A percentile compares a stretch with the other conserved stretches of the same genome.
Evolutionary conservation across 2,329 filamentous ascomycete genomes (phyloP).

Genomic region (Arthroderma sp.): DNA sequence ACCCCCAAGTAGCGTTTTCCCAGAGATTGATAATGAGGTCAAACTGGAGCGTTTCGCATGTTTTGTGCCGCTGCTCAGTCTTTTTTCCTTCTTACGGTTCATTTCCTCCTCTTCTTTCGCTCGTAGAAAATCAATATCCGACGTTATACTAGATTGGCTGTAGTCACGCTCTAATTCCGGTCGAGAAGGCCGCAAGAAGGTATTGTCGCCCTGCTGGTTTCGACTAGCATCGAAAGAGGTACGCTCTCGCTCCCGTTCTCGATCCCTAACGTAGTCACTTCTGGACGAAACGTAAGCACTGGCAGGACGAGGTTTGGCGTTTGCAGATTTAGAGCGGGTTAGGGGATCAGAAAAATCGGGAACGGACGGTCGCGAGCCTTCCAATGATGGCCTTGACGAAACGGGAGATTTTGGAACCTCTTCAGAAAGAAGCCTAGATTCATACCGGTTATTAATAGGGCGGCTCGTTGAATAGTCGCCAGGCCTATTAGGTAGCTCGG

Average conservation of each 20-base stretch:
- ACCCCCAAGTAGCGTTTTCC: conserved; percentile 70
- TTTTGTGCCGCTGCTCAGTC: conserved; percentile 45
- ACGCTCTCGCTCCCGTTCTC: conserved; percentile 44
- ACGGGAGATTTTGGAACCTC: conserved; percentile 41
- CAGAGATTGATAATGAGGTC: conserved; percentile 52
- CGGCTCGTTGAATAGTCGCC: conserved; percentile 5
- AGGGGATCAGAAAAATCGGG: conserved; percentile 48
- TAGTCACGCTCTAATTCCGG: conserved; percentile 22
- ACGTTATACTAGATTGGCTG: conserved; percentile 49
- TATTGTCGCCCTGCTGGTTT: conserved; percentile 24
- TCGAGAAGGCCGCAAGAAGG: conserved; percentile 21
- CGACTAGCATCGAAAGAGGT: conserved; percentile 19
- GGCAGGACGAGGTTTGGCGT: conserved; percentile 55
- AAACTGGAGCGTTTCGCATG: conserved; percentile 62
- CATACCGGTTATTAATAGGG: conserved; percentile 3
- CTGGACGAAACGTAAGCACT: conserved; percentile 77
- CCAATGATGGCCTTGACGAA: conserved; percentile 55
- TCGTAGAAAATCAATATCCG: conserved; percentile 71
- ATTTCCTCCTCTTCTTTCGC: conserved; percentile 55
- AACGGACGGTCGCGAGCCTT: conserved; percentile 52
- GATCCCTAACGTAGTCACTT: conserved; percentile 68
- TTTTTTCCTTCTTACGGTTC: conserved; percentile 43
- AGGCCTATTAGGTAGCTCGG: conserved; percentile 3
- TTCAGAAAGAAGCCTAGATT: conserved; percentile 37
- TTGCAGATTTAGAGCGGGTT: conserved; percentile 49